Conservation (phyloP, 257 asterid genomes). For the Fraxinus americana region DNA sequence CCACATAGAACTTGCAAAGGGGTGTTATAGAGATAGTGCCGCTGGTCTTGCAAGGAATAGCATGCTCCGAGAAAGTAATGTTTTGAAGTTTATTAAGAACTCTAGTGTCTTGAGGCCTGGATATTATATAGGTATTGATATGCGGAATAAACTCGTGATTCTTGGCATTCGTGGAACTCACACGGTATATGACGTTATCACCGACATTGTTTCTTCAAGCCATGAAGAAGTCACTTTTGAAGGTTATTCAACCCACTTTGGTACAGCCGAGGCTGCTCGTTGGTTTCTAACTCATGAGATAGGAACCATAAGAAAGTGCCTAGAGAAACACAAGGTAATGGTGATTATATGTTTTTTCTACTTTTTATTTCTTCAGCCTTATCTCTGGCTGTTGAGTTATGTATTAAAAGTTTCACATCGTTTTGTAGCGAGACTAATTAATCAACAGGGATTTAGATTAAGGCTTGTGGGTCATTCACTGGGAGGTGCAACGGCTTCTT, state of each 20-base stretch:
- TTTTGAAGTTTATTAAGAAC: constrained; percentile 67
- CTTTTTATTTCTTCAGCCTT: not conserved
- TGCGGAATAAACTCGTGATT: constrained; percentile 70
- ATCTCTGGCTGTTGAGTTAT: constrained; percentile 10
- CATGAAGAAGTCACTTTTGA: constrained; percentile 77
- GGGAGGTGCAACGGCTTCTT: constrained; percentile 89
- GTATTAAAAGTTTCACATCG: not conserved
- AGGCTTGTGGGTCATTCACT: constrained; percentile 99
- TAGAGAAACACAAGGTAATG: constrained; percentile 77
- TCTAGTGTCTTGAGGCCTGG: constrained; percentile 91
- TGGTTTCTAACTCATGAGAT: constrained; percentile 85
- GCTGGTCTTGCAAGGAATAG: constrained; percentile 67
- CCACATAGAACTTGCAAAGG: constrained; percentile 85
- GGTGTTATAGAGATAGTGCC: constrained; percentile 76
- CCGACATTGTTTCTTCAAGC: constrained; percentile 80
- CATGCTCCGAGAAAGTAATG: constrained; percentile 83
- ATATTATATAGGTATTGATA: constrained; percentile 81
- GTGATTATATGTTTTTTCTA: constrained; percentile 3
- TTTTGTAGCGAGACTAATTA: constrained; percentile 46
- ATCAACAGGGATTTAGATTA: constrained; percentile 94
- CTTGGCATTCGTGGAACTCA: constrained; percentile 98
- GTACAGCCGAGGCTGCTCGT: constrained; percentile 94
- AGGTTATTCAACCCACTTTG: constrained; percentile 88
- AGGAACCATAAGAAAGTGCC: constrained; percentile 66
- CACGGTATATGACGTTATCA: constrained; percentile 75